phyloP scores from a whole-genome alignment of 73 alveolate genomes.

The Stentor roeselii region DNA sequence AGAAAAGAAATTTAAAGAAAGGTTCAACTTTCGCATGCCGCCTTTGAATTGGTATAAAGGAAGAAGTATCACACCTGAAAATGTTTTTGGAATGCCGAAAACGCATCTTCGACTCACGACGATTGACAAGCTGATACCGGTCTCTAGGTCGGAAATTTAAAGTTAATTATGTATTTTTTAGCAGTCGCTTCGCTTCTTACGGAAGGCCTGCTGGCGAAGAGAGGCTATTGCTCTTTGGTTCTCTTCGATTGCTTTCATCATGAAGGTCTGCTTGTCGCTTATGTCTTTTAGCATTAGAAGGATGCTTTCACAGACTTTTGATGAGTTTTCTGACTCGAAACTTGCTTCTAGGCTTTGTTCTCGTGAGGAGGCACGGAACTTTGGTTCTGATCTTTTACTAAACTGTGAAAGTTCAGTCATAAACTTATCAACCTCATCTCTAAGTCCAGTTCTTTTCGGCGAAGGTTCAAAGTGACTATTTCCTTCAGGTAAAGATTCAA shows the following conservation, averaged over 20 bases:
- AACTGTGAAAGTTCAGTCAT: not conserved
- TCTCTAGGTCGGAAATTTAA: not conserved
- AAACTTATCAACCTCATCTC: not conserved
- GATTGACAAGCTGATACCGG: conserved; percentile 7
- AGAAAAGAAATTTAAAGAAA: conserved; percentile 1
- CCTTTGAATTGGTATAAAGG: not conserved
- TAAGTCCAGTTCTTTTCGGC: not conserved
- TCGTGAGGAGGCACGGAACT: not conserved
- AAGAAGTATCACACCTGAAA: not conserved
- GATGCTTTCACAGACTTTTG: not conserved
- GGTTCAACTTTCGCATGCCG: conserved; percentile 1
- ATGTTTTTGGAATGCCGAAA: conserved; percentile 14
- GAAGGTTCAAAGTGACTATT: not conserved
- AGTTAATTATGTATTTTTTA: too few species aligned
- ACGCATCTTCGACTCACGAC: conserved; percentile 4
- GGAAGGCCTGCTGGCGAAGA: not conserved
- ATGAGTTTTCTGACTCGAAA: not conserved
- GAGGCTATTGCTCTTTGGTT: not conserved
- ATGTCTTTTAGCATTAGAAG: not conserved
- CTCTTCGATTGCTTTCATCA: conserved; percentile 8
- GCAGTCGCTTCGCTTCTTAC: not conserved
- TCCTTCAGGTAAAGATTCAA: conserved; percentile 7
- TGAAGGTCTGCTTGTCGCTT: not conserved
- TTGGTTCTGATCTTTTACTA: not conserved
- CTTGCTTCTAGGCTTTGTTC: not conserved